Percentiles rank a stretch among this genome's conserved stretches.
Conservation (phyloP, 2,329 filamentous ascomycete species). For the Fusarium sp. region DNA sequence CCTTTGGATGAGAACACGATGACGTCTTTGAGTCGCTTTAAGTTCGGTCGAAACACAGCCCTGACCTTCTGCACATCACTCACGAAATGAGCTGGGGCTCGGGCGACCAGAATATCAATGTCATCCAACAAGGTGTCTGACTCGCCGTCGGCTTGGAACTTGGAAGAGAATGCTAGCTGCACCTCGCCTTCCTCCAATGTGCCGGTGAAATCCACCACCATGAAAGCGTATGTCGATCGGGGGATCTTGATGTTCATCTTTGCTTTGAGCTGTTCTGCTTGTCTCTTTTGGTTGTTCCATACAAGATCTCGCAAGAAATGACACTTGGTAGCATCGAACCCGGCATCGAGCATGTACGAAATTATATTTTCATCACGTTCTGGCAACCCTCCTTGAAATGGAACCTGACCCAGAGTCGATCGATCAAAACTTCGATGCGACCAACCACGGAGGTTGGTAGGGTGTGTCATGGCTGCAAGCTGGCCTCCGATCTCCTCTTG, state of each 20-base stretch:
- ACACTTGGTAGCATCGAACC: slow-evolving; percentile 66
- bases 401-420: slow-evolving; percentile 54
- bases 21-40: slow-evolving; percentile 79
- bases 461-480: slow-evolving; percentile 62
- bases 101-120: slow-evolving; percentile 73
- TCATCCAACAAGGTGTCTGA: slow-evolving; percentile 66
- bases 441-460: slow-evolving; percentile 66
- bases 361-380: slow-evolving; percentile 62
- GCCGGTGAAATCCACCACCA: slow-evolving; percentile 74
- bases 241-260: slow-evolving; percentile 71
- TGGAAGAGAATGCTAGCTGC: slow-evolving; percentile 74
- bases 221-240: slow-evolving; percentile 71
- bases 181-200: slow-evolving; percentile 73
- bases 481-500: slow-evolving; percentile 64
- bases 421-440: slow-evolving; percentile 58
- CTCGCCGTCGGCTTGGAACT: slow-evolving; percentile 67
- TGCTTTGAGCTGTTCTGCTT: slow-evolving; percentile 64
- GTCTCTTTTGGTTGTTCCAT: slow-evolving; percentile 59
- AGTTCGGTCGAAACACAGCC: slow-evolving; percentile 66
- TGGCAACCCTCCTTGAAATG: slow-evolving; percentile 64
- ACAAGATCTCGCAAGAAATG: slow-evolving; percentile 62
- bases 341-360: slow-evolving; percentile 66
- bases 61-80: slow-evolving; percentile 79
- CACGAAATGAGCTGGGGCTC: slow-evolving; percentile 75
- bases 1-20: slow-evolving; percentile 79